Base-by-base conservation (phyloP, 2,329 filamentous ascomycete genomes). In the Colletotrichum musae region DNA sequence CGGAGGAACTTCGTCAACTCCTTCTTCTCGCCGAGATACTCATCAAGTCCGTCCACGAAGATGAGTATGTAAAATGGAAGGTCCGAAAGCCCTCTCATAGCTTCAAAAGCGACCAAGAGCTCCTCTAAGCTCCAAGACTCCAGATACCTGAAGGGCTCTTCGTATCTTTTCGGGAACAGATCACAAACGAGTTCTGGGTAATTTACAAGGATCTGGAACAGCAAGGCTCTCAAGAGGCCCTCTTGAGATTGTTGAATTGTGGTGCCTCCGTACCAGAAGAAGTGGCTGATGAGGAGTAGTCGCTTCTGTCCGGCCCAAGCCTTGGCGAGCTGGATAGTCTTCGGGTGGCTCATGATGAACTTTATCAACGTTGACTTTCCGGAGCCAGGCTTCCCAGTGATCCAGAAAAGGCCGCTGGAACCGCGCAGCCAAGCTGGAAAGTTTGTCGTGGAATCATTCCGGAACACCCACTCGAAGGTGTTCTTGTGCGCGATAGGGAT, bases 361-460 rank as follows among this genome's bases (percentile, higher is more conserved):
- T 81, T 80, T 75, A 84, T 84, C 2, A 86, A 75, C 0, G 83
- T 84, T 0, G 82, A 85, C 68, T 86, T 86, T 0, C 84, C 84
- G 0, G 81, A 82, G 0, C 84, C 84, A 3, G 84, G 79, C 41
- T 84, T 82, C 2, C 80, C 81, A 2, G 77, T 81, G 45, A 83
- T 77, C 80, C 78, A 80, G 58, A 80, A 81, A 0, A 79, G 74
- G 1, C 74, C 73, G 5, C 74, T 74, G 4, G 74, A 58, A 0
- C 68, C 58, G 0, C 70, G 54, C 0, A 81, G 70, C 79, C 79
- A 81, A 0, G 70, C 58, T 2, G 66, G 71, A 51, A 80, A 76
- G 18, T 6, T 2, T 0, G n/a, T 9, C 1, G 64, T 62, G 18
- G 69, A 65, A 7, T 71, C 62, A 3, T 69, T 57, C 4, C 74